A percentile compares a stretch with the other conserved stretches of the same genome.
Conservation (phyloP, 345 rosid species). For the Populus pruinosa region DNA sequence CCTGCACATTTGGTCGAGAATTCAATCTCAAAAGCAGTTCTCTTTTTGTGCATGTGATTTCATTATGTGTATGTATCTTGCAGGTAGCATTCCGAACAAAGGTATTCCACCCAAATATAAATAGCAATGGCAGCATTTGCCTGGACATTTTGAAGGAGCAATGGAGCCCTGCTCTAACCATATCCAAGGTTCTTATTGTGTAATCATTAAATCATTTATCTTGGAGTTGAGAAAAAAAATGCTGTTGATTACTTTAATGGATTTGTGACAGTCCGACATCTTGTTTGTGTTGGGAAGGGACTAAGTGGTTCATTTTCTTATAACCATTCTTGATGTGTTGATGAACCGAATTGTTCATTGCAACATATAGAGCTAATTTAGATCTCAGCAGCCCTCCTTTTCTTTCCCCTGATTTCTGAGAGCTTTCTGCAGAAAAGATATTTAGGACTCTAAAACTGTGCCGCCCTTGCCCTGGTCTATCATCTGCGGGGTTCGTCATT, state of each 20-base stretch:
- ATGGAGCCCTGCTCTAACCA: constrained; percentile 96
- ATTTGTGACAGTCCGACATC: neutral
- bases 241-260: neutral
- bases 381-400: too few relatives aligned
- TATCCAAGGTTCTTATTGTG: constrained; percentile 63
- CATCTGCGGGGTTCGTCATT: too few relatives aligned
- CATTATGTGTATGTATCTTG: neutral
- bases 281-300: neutral
- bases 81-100: constrained; percentile 95
- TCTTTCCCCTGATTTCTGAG: too few relatives aligned
- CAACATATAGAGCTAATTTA: neutral
- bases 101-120: constrained; percentile 90
- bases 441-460: too few relatives aligned
- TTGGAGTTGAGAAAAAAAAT: neutral
- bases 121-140: constrained; percentile 97
- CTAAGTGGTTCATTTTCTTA: neutral
- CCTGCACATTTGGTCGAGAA: neutral
- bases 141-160: constrained; percentile 97
- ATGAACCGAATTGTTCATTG: neutral
- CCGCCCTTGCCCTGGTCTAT: too few relatives aligned
- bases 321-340: neutral
- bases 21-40: neutral
- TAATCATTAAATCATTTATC: neutral
- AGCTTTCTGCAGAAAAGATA: too few relatives aligned
- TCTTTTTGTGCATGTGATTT: neutral